Conservation (phyloP, 2,329 filamentous ascomycete species). For the Neoscytalidium dimidiatum region DNA sequence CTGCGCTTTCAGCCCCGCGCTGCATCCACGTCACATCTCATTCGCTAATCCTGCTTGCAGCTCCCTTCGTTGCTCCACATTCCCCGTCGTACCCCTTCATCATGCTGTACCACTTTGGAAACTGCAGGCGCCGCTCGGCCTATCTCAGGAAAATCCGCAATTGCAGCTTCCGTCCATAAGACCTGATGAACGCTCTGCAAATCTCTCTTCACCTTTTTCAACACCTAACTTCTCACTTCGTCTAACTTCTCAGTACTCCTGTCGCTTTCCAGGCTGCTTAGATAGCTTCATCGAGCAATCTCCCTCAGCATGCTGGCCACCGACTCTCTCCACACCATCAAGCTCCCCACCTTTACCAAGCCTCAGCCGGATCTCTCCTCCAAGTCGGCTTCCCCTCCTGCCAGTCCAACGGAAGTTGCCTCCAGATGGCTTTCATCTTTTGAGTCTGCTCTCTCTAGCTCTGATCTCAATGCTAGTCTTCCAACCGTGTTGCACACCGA, state of each 20-base stretch:
- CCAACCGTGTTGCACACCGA: slow-evolving; percentile 44
- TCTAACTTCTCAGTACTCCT: no score
- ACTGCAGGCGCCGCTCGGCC: not conserved
- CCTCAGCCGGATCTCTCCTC: slow-evolving; percentile 24
- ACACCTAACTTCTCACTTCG: no score
- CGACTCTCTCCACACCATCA: slow-evolving; percentile 30
- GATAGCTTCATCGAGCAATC: no score
- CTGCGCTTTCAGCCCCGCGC: slow-evolving; percentile 15
- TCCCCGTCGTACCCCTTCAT: no score
- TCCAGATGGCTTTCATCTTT: slow-evolving; percentile 34
- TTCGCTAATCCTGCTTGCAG: not conserved
- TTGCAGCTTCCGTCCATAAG: slow-evolving; percentile 14
- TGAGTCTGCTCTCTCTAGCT: slow-evolving; percentile 25
- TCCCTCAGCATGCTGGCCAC: slow-evolving; percentile 23
- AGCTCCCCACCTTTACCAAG: slow-evolving; percentile 29
- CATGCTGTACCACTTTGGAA: not conserved
- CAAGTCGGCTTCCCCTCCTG: slow-evolving; percentile 20
- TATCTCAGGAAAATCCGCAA: not conserved
- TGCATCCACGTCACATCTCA: not conserved
- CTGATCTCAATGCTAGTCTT: slow-evolving; percentile 24
- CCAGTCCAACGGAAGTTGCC: slow-evolving; percentile 27
- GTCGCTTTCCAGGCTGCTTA: not conserved
- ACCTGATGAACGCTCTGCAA: not conserved
- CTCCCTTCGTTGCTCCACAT: not conserved
- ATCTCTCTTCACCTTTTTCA: not conserved